Evolutionary conservation across 2,329 filamentous ascomycete genomes (phyloP).

Genomic region (Aspergillus sp.): DNA sequence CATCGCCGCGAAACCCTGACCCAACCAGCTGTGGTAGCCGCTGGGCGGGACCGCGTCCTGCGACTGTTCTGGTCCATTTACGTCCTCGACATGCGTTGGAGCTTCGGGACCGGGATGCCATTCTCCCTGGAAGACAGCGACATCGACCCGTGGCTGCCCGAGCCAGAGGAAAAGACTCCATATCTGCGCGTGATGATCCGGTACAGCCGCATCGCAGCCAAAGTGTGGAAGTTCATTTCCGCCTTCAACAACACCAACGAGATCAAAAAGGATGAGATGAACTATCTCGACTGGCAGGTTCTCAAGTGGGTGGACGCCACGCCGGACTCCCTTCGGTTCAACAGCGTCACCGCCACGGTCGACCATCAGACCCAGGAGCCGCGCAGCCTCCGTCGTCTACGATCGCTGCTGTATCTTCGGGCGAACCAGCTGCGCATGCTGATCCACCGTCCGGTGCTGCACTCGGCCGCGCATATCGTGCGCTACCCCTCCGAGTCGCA

Average conservation of each 20-base stretch:
- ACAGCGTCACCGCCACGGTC: conserved; percentile 54
- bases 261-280: conserved; percentile 71
- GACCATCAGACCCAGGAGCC: conserved; percentile 32
- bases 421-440: conserved; percentile 86
- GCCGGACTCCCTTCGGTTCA: conserved; percentile 61
- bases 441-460: conserved; percentile 81
- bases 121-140: conserved; percentile 81
- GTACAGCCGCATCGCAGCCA: conserved; percentile 78
- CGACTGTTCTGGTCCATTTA: conserved; percentile 86
- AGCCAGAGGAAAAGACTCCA: conserved; percentile 62
- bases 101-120: conserved; percentile 81
- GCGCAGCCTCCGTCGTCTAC: conserved; percentile 69
- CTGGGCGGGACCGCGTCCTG: conserved; percentile 66
- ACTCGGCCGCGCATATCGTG: conserved; percentile 72
- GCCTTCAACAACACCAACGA: conserved; percentile 64
- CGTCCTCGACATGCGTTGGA: conserved; percentile 83
- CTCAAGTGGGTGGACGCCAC: conserved; percentile 78
- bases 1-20: conserved; percentile 73
- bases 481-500: conserved; percentile 70
- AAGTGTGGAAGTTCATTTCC: conserved; percentile 81
- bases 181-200: conserved; percentile 84
- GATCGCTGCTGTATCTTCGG: conserved; percentile 81
- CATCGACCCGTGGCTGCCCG: conserved; percentile 74
- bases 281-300: conserved; percentile 77
- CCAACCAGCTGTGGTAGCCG: conserved; percentile 63